Base-by-base conservation (phyloP, 805 yeast genomes). In the Metschnikowia amazonensis region DNA sequence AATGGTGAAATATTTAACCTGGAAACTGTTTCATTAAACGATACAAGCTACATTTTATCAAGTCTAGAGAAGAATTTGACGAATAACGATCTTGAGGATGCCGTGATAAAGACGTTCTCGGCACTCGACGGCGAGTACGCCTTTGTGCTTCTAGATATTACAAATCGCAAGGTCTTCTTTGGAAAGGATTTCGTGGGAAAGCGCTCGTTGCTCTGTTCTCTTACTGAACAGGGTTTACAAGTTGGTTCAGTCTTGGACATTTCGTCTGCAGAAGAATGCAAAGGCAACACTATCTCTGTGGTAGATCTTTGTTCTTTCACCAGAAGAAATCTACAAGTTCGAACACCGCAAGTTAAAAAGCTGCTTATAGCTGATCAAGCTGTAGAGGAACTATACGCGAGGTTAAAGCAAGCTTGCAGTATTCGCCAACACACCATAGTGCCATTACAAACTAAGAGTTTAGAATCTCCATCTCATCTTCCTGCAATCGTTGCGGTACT, bases 1-100 rank as follows among this genome's bases (percentile, higher is more conserved):
- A 94, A 95, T 61, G 99, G 99, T 0, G 97, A 94, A 57, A 64
- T 94, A 9, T 94, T 94, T 62, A 83, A 83, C 51, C 53, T 61
- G 1, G 84, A 75, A 30, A 75, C 84, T 18, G 52, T 68, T 27
- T 50, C 55, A 4, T 43, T 70, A 0, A 86, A 86, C 60, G 97
- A 90, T 62, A 81, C 95, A 0, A 69, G 62, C 3, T 84, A 62
- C 51, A 64, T 88, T 5, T 66, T 69, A 39, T 56, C 67, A 1
- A 55, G 56, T 25, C 59, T 86, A 25, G 44, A 44, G 5, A 24
- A 42, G 13, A 58, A 59, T 24, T 36, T 63, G 2, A 23, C 45
- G 7, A 39, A 11, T 10, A 27, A 31, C 5, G 10, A 7, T 16
- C 35, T 9, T 32, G 61, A 62, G 1, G 47, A 50, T 1, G 74